A percentile compares a stretch with the other conserved stretches of the same genome.
These are phyloP conservation scores for Vigna hirtella DNA, from an alignment of 306 rosid species.

Conservation along the genomic window DNA sequence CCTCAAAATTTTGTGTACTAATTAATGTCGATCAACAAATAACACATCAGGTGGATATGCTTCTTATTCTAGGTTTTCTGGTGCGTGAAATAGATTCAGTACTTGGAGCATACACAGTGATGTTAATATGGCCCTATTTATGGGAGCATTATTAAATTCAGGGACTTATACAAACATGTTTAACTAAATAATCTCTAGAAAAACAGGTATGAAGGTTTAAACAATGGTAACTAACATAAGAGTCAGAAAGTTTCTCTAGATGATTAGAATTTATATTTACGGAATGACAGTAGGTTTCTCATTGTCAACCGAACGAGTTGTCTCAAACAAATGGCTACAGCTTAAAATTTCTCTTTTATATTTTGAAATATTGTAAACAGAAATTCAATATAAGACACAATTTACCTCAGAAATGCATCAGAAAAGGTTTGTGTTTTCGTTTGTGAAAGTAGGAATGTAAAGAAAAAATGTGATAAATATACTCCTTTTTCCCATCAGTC, in stretches of 20 bases:
- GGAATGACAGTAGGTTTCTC: background rate
- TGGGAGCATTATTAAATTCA: constrained; percentile 3
- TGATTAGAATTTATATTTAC: background rate
- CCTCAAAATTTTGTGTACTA: constrained; percentile 24
- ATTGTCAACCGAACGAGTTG: background rate
- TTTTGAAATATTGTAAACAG: background rate
- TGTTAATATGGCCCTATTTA: background rate
- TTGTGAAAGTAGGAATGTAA: constrained; percentile 2
- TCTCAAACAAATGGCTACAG: constrained; percentile 29
- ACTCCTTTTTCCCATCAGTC: background rate
- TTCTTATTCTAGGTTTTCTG: constrained; percentile 31
- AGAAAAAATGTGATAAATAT: constrained; percentile 1
- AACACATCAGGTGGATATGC: constrained; percentile 24
- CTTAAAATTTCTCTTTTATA: constrained; percentile 13
- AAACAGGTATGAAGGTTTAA: constrained; percentile 13
- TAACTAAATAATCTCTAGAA: background rate
- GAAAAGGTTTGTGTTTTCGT: background rate
- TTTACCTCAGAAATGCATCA: background rate
- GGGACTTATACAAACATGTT: background rate
- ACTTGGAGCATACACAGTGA: constrained; percentile 29
- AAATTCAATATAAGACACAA: background rate
- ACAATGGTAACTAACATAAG: background rate
- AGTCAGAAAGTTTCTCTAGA: constrained; percentile 8
- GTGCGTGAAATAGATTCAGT: background rate
- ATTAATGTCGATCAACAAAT: constrained; percentile 33